These are phyloP conservation scores for Agrostemma githago DNA, from an alignment of 148 eudicot genomes.

Conservation along the genomic window DNA sequence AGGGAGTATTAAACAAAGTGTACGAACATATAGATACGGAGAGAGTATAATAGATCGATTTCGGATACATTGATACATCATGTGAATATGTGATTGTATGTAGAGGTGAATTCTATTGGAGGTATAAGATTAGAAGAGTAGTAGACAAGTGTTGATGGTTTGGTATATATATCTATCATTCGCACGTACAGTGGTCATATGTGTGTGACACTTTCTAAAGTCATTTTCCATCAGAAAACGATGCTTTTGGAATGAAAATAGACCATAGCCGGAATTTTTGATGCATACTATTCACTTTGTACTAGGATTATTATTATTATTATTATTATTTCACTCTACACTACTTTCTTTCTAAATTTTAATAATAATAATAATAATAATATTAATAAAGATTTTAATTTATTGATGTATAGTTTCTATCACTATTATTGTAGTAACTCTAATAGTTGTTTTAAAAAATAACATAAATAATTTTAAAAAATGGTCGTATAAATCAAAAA, in stretches of 20 bases:
- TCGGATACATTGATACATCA: no score
- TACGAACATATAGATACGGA: no score
- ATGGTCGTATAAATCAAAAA: no score
- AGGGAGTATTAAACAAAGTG: no score
- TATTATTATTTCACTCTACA: not conserved
- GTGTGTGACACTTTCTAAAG: conserved; percentile 7
- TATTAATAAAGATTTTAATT: not conserved
- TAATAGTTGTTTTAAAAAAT: no score
- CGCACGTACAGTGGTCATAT: not conserved
- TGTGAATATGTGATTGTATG: no score
- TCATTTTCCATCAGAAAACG: not conserved
- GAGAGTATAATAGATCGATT: no score
- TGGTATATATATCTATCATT: conserved; percentile 12
- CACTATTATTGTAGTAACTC: not conserved
- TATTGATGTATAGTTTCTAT: not conserved
- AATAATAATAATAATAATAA: no score
- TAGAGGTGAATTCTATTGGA: no score
- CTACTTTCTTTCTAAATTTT: not conserved
- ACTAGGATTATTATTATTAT: conserved; percentile 1
- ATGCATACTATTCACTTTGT: not conserved
- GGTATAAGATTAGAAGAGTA: no score
- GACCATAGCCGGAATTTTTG: conserved; percentile 7
- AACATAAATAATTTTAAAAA: no score
- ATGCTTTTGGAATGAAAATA: conserved; percentile 1
- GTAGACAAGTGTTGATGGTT: not conserved